Evolutionary conservation across 805 yeast genomes (phyloP).

Genomic region (Yamadazyma akitaensis): DNA sequence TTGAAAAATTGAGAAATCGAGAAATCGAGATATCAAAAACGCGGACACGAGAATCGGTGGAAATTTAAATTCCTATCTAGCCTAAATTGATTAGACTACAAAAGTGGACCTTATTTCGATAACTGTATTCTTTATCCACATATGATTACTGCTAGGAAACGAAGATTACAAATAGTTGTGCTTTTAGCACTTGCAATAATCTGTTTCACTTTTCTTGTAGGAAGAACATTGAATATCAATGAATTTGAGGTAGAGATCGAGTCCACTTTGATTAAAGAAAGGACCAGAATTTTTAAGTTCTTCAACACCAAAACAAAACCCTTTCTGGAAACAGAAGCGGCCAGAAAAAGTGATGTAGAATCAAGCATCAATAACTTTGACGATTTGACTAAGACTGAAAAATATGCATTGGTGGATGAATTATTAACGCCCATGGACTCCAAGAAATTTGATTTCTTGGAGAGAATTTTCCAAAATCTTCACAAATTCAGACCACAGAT

Average conservation of each 20-base stretch:
- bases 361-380: slow-evolving; percentile 13
- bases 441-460: slow-evolving; percentile 32
- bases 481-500: slow-evolving; percentile 45
- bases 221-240: slow-evolving; percentile 3
- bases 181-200: not conserved
- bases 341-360: slow-evolving; percentile 7
- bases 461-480: slow-evolving; percentile 39
- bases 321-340: slow-evolving; percentile 15
- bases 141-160: not conserved
- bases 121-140: not conserved
- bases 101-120: not conserved
- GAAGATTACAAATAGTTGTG: not conserved
- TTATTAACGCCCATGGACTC: slow-evolving; percentile 6
- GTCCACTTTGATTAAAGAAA: slow-evolving; percentile 8
- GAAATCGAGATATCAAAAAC: not conserved
- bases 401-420: slow-evolving; percentile 7
- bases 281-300: not conserved
- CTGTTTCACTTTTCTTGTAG: not conserved
- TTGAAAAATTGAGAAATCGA: not conserved
- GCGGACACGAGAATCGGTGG: not conserved
- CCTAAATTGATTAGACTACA: not conserved
- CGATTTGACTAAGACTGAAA: slow-evolving; percentile 1
- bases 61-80: not conserved
- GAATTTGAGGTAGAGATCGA: slow-evolving; percentile 13
- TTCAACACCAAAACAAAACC: slow-evolving; percentile 12